Evolutionary conservation across 805 yeast genomes (phyloP), one percentile per base, ranked within the genome.

Genomic region (Saccharomycopsis sp.): DNA sequence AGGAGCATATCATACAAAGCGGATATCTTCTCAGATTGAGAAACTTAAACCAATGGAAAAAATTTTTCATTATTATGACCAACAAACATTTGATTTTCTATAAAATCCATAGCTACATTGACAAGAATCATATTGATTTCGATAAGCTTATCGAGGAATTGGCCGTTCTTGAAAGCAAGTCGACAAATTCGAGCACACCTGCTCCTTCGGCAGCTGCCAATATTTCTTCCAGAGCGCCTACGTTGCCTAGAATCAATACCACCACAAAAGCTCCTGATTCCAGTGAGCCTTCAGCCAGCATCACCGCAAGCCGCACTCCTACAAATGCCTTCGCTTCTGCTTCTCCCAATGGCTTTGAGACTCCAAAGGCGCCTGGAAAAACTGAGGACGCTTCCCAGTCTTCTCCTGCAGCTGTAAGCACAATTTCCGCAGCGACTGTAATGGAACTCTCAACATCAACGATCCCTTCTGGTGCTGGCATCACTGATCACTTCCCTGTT

Each of bases 11-110:
- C 0, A 67, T 80, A 15, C 75, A 73, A 40, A 66, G 72, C 56
- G 84, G 84, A 0, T 65, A 70, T 52, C 61, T 79, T 14, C 62
- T 71, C 44, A 65, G 79, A 12, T 70, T 78, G 57, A 75, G 73
- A 54, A 65, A 76, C 12, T 74, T 73, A 64, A 76, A 74, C 62
- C 81, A 79, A 61, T 80, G 84, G 83, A 73, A 71, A 54, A 66
- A 66, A 57, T 73, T 73, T 61, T 76, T 74, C 62, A 68, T 78
- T 14, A 70, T 76, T 1, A 64, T 80, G 20, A 79, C 82, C 15
- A 75, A 73, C 61, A 68, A 66, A 24, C 66, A 69, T 24, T 57
- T 80, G 34, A 65, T 71, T 54, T 72, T 79, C 59, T 77, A 74
- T 71, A 78, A 76, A 63, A 61, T 65, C 24, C 60, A 59, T 3